A percentile compares a stretch with the other conserved stretches of the same genome.
These are phyloP conservation scores for Przewalskia tangutica DNA, from an alignment of 257 asterid species.

Conservation along the genomic window DNA sequence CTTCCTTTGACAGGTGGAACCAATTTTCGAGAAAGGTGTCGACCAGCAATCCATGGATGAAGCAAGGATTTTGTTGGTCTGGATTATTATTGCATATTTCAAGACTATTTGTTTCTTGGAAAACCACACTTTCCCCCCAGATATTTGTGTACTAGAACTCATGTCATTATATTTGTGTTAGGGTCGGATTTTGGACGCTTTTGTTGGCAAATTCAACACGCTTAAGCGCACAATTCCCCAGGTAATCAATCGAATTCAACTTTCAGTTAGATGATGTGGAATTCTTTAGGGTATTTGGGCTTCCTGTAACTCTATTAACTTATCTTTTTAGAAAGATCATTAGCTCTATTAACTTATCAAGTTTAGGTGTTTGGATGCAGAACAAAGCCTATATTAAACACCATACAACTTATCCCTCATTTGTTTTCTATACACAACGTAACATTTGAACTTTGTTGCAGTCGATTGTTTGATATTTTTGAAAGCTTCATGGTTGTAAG, in stretches of 20 bases:
- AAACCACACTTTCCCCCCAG: background rate
- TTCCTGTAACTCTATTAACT: background rate
- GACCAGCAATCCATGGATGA: slow-evolving; percentile 97
- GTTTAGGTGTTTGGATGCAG: background rate
- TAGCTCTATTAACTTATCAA: background rate
- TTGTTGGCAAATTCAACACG: slow-evolving; percentile 94
- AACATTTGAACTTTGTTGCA: background rate
- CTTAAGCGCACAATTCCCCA: slow-evolving; percentile 96
- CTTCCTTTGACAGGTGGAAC: slow-evolving; percentile 60
- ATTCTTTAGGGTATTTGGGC: background rate
- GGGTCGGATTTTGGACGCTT: slow-evolving; percentile 99
- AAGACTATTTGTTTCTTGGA: background rate
- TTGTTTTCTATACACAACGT: background rate
- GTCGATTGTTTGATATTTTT: background rate
- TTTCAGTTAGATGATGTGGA: background rate
- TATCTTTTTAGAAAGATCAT: background rate
- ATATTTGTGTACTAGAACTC: slow-evolving; percentile 3
- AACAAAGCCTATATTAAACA: background rate
- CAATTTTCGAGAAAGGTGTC: slow-evolving; percentile 95
- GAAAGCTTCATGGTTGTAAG: background rate
- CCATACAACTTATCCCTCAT: background rate
- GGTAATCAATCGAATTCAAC: slow-evolving; percentile 32
- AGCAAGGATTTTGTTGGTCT: slow-evolving; percentile 83
- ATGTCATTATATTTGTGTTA: slow-evolving; percentile 17
- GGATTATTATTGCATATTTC: slow-evolving; percentile 5